Evolutionary conservation across 768 basidiomycete species (phyloP).

Genomic region (Podaxis sp.): DNA sequence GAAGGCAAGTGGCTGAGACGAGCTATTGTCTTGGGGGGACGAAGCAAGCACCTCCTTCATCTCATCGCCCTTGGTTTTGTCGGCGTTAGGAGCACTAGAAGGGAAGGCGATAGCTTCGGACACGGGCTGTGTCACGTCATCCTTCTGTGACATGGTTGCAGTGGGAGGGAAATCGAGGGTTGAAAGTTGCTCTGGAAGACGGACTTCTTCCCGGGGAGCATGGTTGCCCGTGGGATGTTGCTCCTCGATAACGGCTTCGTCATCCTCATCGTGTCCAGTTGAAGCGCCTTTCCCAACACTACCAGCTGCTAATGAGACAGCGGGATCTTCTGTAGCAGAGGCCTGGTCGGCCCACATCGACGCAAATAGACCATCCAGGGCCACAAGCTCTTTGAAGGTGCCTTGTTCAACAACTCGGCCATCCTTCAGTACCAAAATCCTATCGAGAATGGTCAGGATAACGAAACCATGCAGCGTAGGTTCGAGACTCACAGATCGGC

Average conservation of each 20-base stretch:
- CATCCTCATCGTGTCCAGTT: not conserved
- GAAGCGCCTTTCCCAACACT: constrained; percentile 34
- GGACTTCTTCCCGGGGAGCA: not conserved
- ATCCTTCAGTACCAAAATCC: constrained; percentile 88
- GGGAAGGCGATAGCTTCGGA: not conserved
- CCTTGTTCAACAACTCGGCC: constrained; percentile 86
- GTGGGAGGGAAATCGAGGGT: constrained; percentile 9
- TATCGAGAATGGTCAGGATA: constrained; percentile 22
- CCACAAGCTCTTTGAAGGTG: constrained; percentile 72
- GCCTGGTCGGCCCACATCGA: constrained; percentile 89
- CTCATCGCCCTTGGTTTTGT: not conserved
- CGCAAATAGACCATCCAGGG: constrained; percentile 68
- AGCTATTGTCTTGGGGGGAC: not conserved
- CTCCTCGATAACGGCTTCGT: not conserved
- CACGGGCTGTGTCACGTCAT: not conserved
- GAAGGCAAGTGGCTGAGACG: constrained; percentile 16
- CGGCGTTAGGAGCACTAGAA: not conserved
- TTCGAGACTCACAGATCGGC: constrained; percentile 49
- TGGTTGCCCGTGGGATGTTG: not conserved
- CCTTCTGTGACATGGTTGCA: constrained; percentile 6
- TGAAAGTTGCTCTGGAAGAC: constrained; percentile 5
- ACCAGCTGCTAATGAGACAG: constrained; percentile 29
- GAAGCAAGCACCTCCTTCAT: constrained; percentile 2
- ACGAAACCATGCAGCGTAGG: not conserved
- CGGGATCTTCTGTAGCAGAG: constrained; percentile 53